Conservation (phyloP, 768 basidiomycete species). For the Lentinus brumalis region DNA sequence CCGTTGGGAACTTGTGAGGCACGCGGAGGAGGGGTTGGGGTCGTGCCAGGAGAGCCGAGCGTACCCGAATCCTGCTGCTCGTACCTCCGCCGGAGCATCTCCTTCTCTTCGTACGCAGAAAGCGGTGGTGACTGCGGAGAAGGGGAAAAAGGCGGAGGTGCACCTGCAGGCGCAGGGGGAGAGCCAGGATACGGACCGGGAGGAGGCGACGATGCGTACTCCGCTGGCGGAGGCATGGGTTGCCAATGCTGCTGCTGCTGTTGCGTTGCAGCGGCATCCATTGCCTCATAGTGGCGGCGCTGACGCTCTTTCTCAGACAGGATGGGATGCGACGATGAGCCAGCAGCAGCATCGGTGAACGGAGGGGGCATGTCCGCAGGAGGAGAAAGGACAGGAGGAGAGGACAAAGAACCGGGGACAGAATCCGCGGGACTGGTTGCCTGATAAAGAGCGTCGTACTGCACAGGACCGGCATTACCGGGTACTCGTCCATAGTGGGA, state of each 20-base stretch:
- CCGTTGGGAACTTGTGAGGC: conserved; percentile 15
- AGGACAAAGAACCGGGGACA: conserved; percentile 28
- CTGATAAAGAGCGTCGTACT: conserved; percentile 64
- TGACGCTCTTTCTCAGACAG: conserved; percentile 70
- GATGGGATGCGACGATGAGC: conserved; percentile 38
- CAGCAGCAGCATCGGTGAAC: conserved; percentile 42
- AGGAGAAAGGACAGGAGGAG: conserved; percentile 30
- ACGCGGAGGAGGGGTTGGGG: conserved; percentile 28
- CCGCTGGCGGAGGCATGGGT: conserved; percentile 16
- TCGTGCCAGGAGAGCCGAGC: conserved; percentile 15
- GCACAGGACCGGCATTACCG: conserved; percentile 41
- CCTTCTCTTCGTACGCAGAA: conserved; percentile 27
- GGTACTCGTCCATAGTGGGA: conserved; percentile 21
- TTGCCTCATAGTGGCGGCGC: conserved; percentile 63
- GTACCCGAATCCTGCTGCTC: conserved; percentile 33
- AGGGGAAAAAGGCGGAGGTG: conserved; percentile 13
- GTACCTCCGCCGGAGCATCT: conserved; percentile 34
- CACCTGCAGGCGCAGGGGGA: background rate
- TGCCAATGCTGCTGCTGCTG: conserved; percentile 19
- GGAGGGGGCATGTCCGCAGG: conserved; percentile 52
- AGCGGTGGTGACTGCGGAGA: conserved; percentile 15
- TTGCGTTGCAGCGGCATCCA: conserved; percentile 51
- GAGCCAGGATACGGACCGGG: conserved; percentile 14
- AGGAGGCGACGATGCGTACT: conserved; percentile 23
- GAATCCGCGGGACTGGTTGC: conserved; percentile 20